phyloP scores from a whole-genome alignment of 257 asterid species.

The Solanum piurae region DNA sequence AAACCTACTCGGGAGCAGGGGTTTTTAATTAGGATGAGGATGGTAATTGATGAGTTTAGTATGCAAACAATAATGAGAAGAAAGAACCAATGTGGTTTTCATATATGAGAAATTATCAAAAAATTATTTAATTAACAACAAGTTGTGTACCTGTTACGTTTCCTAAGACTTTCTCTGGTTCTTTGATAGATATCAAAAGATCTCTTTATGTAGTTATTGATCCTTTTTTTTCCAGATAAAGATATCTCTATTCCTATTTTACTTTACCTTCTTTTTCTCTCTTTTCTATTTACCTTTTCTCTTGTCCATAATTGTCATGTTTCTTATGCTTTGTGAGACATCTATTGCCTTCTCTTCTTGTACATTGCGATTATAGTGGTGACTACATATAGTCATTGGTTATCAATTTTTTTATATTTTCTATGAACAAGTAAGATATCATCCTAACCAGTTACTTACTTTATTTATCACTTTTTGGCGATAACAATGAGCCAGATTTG shows the following conservation, averaged over 20 bases:
- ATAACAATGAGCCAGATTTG: not conserved
- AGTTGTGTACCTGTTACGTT: too few relatives aligned
- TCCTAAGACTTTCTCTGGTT: not conserved
- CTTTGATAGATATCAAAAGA: not conserved
- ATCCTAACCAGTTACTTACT: not conserved
- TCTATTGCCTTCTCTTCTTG: not conserved
- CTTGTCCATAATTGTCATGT: not conserved
- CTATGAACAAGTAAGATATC: not conserved
- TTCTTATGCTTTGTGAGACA: not conserved
- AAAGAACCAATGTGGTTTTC: too few relatives aligned
- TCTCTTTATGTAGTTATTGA: not conserved
- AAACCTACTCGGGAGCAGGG: not conserved
- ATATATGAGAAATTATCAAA: too few relatives aligned
- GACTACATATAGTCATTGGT: not conserved
- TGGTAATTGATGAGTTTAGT: not conserved
- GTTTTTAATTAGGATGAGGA: not conserved
- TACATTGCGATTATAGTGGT: not conserved
- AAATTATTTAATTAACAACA: too few relatives aligned
- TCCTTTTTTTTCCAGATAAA: too few relatives aligned
- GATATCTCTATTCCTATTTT: not conserved
- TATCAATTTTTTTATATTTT: not conserved
- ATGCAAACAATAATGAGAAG: not conserved
- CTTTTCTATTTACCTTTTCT: not conserved
- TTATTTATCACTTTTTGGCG: not conserved
- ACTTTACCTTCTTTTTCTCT: not conserved